Evolutionary conservation across 306 rosid species (phyloP).

Genomic region (Quillaja saponaria): DNA sequence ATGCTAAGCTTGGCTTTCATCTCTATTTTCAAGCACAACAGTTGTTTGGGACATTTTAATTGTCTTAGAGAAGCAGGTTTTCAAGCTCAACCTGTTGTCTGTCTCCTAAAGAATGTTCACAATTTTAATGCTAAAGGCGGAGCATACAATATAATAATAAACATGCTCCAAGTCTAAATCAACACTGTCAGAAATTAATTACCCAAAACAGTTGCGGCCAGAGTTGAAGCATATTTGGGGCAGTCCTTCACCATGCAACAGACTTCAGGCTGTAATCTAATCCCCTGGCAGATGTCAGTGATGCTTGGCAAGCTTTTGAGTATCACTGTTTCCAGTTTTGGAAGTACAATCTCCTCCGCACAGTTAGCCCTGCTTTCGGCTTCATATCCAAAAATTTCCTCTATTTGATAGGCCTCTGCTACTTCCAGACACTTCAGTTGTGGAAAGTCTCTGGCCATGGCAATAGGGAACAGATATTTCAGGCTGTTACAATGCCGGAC

Average conservation of each 20-base stretch:
- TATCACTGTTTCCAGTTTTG: slow-evolving; percentile 10
- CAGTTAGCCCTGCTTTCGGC: not conserved
- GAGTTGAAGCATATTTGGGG: slow-evolving; percentile 9
- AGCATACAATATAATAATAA: no score
- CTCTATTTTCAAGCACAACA: no score
- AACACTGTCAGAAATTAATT: no score
- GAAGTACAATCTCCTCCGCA: not conserved
- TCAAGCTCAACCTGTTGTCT: no score
- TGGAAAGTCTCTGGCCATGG: slow-evolving; percentile 19
- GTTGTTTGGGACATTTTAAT: no score
- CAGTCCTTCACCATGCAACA: not conserved
- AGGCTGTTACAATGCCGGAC: slow-evolving; percentile 18
- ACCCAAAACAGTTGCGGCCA: not conserved
- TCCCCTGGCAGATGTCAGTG: slow-evolving; percentile 10
- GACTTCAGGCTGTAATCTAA: slow-evolving; percentile 6
- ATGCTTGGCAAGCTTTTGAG: slow-evolving; percentile 5
- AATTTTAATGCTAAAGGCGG: no score
- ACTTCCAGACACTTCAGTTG: slow-evolving; percentile 14
- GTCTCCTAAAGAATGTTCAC: no score
- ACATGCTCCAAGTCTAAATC: no score
- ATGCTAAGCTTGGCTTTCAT: no score
- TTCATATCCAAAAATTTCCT: not conserved
- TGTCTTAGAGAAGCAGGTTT: no score
- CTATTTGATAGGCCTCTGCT: slow-evolving; percentile 13
- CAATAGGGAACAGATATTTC: slow-evolving; percentile 20